Evolutionary conservation across 257 asterid species (phyloP).

Genomic region (Solanum pennellii): DNA sequence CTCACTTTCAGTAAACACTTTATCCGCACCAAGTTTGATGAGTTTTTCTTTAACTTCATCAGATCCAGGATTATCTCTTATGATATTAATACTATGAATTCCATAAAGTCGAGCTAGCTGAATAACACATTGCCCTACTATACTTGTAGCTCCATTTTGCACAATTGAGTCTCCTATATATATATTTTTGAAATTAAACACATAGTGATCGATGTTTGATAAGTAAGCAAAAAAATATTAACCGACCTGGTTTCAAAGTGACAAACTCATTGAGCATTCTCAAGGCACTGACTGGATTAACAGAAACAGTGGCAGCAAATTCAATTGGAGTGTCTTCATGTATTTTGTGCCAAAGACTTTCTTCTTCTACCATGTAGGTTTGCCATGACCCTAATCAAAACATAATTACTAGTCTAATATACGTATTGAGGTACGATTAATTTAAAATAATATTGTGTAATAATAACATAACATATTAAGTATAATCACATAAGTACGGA

Average conservation of each 20-base stretch:
- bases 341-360: slow-evolving; percentile 71
- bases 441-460: background rate
- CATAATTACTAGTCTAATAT: background rate
- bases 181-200: background rate
- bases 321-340: slow-evolving; percentile 60
- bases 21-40: slow-evolving; percentile 64
- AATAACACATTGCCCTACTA: slow-evolving; percentile 83
- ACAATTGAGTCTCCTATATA: slow-evolving; percentile 64
- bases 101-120: slow-evolving; percentile 81
- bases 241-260: slow-evolving; percentile 48
- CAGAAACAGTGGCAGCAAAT: slow-evolving; percentile 76
- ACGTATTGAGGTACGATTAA: background rate
- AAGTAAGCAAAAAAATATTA: background rate
- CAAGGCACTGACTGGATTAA: slow-evolving; percentile 81
- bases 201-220: background rate
- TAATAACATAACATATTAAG: too few relatives aligned
- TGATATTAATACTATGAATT: slow-evolving; percentile 53
- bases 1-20: slow-evolving; percentile 68
- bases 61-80: slow-evolving; percentile 84
- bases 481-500: too few relatives aligned
- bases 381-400: slow-evolving; percentile 73
- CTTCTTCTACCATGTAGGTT: slow-evolving; percentile 72
- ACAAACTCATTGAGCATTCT: slow-evolving; percentile 88
- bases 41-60: slow-evolving; percentile 66
- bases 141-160: slow-evolving; percentile 95